Conservation (phyloP, 108 stramenopile species). For the Cafeteria roenbergensis region DNA sequence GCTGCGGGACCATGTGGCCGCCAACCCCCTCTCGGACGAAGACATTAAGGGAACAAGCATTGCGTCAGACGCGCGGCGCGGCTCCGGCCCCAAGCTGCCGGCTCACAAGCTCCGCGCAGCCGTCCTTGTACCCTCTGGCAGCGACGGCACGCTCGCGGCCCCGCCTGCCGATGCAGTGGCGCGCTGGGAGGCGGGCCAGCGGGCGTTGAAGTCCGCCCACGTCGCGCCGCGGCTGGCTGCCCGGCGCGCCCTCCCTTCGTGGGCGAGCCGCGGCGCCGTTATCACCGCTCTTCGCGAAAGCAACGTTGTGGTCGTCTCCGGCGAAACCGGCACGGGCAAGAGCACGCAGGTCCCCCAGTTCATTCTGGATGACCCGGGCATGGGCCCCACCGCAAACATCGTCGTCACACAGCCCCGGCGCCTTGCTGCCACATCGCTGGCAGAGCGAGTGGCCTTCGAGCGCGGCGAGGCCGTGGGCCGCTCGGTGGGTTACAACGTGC, state of each 20-base stretch:
- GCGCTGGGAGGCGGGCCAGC: not conserved
- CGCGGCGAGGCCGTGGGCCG: slow-evolving; percentile 36
- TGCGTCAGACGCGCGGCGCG: not conserved
- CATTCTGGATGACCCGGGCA: slow-evolving; percentile 44
- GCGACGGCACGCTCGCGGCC: not conserved
- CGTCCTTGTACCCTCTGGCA: not conserved
- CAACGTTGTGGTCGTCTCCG: slow-evolving; percentile 50
- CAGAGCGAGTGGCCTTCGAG: slow-evolving; percentile 70
- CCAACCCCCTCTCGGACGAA: not conserved
- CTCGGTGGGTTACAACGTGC: slow-evolving; percentile 58
- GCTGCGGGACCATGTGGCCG: not conserved
- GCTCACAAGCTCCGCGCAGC: slow-evolving; percentile 5
- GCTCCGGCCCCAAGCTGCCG: not conserved
- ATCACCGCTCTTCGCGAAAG: slow-evolving; percentile 23
- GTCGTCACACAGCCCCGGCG: slow-evolving; percentile 75
- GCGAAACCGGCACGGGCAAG: slow-evolving; percentile 66
- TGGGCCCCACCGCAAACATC: slow-evolving; percentile 30
- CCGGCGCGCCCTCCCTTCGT: slow-evolving; percentile 38
- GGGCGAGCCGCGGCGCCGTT: slow-evolving; percentile 32
- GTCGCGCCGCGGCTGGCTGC: not conserved
- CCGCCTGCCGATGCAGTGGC: not conserved
- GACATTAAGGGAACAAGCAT: not conserved
- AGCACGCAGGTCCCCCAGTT: slow-evolving; percentile 71
- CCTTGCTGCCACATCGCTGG: slow-evolving; percentile 71
- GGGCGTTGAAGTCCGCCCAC: not conserved